Evolutionary conservation across 2,329 filamentous ascomycete species (phyloP), one percentile per base, ranked within the genome.

Genomic region (Teratosphaeria destructans): DNA sequence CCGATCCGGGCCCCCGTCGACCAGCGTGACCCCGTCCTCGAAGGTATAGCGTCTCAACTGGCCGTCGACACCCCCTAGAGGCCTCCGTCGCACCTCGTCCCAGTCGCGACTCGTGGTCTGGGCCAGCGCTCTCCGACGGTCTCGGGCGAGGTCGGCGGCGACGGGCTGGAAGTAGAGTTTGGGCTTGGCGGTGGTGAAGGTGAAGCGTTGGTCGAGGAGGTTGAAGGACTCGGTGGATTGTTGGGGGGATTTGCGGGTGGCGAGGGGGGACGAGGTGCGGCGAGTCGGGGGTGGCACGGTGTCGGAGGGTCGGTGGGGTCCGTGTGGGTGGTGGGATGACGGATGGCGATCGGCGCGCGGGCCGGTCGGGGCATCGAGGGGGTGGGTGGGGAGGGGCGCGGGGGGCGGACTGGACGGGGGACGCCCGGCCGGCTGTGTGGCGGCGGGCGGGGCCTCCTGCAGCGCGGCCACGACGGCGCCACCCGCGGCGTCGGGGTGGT

Each of bases 91-190:
- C n/a, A 63, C 64, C 3, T 59, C 58, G 12, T 61, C 64, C 77
- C 77, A 79, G 54, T 76, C 72, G 16, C 72, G 66, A 58, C 71
- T 74, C 12, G 76, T 79, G 57, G 72, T 71, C 5, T 73, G 68
- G 16, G 81, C 78, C 16, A 88, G 77, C 56, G 78, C 78, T 59
- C 86, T 83, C 4, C 91, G 75, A 12, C 93, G 84, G 54, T 81
- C 79, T 16, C 82, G 78, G 0, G 82, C 87, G 5, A 91, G 75
- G 0, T 85, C 81, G 5, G 84, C 79, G 0, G 83, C 72, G 0
- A 90, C 88, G 1, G 88, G 84, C 52, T 82, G 76, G 72, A 78
- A 88, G 72, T 87, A 88, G 14, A 88, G 73, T 63, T 83, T 82
- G 0, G 85, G 85, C 67, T 86, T 86, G 0, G 83, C 73, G 1